Evolutionary conservation across 2,329 filamentous ascomycete species (phyloP).

Genomic region (Hymenoscyphus fraxineus): DNA sequence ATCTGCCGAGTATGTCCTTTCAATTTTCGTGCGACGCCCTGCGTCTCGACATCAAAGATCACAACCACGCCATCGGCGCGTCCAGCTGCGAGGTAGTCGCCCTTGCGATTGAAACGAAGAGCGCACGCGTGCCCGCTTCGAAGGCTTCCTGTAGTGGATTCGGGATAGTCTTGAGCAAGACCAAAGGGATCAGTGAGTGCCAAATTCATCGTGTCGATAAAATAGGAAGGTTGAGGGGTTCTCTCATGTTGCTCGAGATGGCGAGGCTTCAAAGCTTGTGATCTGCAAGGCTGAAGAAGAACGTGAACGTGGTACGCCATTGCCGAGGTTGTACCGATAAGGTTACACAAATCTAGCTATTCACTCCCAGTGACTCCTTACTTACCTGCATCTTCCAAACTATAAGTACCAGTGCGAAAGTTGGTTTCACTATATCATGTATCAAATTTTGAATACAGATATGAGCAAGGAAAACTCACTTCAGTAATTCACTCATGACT

Average conservation of each 20-base stretch:
- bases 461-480: too few species aligned
- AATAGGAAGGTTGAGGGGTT: not conserved
- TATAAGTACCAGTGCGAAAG: too few species aligned
- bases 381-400: too few species aligned
- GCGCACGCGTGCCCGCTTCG: slow-evolving; percentile 63
- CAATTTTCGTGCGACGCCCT: slow-evolving; percentile 91
- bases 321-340: not conserved
- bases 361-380: too few species aligned
- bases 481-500: too few species aligned
- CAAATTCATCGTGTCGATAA: slow-evolving; percentile 56
- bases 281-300: not conserved
- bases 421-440: too few species aligned
- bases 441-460: too few species aligned
- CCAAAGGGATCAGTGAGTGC: slow-evolving; percentile 69
- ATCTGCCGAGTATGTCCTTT: slow-evolving; percentile 91
- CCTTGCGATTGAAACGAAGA: slow-evolving; percentile 84
- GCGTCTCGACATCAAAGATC: slow-evolving; percentile 96
- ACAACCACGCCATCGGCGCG: slow-evolving; percentile 92
- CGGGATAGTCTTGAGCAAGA: slow-evolving; percentile 77
- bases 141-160: slow-evolving; percentile 82
- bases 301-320: not conserved
- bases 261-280: not conserved
- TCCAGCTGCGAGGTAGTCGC: slow-evolving; percentile 91
- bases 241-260: not conserved
- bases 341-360: too few species aligned